Evolutionary conservation across 2,329 filamentous ascomycete genomes (phyloP).

Genomic region (Fusarium redolens): DNA sequence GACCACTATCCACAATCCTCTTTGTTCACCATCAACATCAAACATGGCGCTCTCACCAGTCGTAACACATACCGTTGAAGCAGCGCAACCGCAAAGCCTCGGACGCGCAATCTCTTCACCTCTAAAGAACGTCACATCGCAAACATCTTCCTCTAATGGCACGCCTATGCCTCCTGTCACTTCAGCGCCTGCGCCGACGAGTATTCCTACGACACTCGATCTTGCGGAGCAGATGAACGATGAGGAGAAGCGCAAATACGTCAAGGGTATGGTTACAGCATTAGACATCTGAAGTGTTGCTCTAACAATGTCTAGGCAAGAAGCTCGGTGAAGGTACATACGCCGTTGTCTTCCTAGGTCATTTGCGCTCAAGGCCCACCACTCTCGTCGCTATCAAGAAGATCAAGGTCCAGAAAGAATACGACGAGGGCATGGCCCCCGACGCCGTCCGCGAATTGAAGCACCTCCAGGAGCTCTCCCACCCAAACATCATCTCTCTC

Average conservation of each 20-base stretch:
- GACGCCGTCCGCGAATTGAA: constrained; percentile 97
- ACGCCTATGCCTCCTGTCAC: constrained; percentile 54
- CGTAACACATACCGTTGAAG: constrained; percentile 54
- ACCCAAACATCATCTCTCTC: constrained; percentile 95
- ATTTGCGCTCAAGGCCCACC: constrained; percentile 77
- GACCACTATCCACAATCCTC: not conserved
- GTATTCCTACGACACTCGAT: constrained; percentile 60
- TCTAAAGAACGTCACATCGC: constrained; percentile 54
- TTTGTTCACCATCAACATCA: constrained; percentile 24
- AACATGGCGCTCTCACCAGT: constrained; percentile 62
- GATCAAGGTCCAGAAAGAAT: constrained; percentile 88
- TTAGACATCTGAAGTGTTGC: too few species aligned
- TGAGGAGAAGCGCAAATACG: constrained; percentile 86
- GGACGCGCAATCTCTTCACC: constrained; percentile 56
- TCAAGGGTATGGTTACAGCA: constrained; percentile 71
- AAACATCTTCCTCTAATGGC: constrained; percentile 55
- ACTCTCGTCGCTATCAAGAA: constrained; percentile 91
- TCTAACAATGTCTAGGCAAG: constrained; percentile 68
- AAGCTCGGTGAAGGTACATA: constrained; percentile 98
- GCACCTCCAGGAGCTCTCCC: constrained; percentile 91
- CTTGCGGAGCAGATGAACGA: constrained; percentile 86
- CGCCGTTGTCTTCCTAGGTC: constrained; percentile 92
- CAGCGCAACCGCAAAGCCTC: constrained; percentile 39
- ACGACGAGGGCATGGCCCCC: constrained; percentile 90
- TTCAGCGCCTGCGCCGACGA: constrained; percentile 45